Evolutionary conservation across 2,329 filamentous ascomycete species (phyloP).

Genomic region (Verticillium tricorpus): DNA sequence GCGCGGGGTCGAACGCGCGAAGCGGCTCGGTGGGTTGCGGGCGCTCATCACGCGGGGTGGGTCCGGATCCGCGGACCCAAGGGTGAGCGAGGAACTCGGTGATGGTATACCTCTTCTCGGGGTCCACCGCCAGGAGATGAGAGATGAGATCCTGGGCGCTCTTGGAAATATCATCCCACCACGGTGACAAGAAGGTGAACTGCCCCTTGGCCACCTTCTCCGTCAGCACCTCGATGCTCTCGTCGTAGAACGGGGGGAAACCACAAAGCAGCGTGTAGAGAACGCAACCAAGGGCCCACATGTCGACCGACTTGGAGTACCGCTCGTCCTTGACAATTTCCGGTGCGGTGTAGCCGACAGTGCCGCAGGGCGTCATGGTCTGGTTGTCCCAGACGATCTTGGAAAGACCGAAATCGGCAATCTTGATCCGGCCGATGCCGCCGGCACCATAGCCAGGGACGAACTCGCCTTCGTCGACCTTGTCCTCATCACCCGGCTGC

Average conservation of each 20-base stretch:
- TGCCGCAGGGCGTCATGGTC: slow-evolving; percentile 99
- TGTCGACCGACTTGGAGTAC: slow-evolving; percentile 98
- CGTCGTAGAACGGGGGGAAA: slow-evolving; percentile 97
- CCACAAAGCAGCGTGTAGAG: slow-evolving; percentile 95
- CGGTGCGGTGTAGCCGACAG: slow-evolving; percentile 94
- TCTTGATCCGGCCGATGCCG: slow-evolving; percentile 92
- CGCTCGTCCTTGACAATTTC: slow-evolving; percentile 99
- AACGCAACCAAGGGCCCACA: slow-evolving; percentile 98
- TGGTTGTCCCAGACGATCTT: slow-evolving; percentile 98
- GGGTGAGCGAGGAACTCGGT: slow-evolving; percentile 90
- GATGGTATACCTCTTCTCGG: slow-evolving; percentile 92
- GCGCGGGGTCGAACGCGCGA: slow-evolving; percentile 52
- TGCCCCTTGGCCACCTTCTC: slow-evolving; percentile 97
- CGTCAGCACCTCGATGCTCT: slow-evolving; percentile 93
- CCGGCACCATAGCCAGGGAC: slow-evolving; percentile 75
- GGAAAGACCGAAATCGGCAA: slow-evolving; percentile 94
- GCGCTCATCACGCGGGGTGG: slow-evolving; percentile 55
- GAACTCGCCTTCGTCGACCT: slow-evolving; percentile 94
- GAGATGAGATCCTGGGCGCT: slow-evolving; percentile 90
- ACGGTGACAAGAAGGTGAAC: slow-evolving; percentile 95
- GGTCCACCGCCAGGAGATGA: slow-evolving; percentile 89
- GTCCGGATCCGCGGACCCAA: slow-evolving; percentile 72
- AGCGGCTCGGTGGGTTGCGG: slow-evolving; percentile 42
- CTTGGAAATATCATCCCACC: slow-evolving; percentile 99
- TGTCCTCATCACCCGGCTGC: slow-evolving; percentile 90